phyloP scores from a whole-genome alignment of 2,329 filamentous ascomycete species.

The Apiospora saccharicola region DNA sequence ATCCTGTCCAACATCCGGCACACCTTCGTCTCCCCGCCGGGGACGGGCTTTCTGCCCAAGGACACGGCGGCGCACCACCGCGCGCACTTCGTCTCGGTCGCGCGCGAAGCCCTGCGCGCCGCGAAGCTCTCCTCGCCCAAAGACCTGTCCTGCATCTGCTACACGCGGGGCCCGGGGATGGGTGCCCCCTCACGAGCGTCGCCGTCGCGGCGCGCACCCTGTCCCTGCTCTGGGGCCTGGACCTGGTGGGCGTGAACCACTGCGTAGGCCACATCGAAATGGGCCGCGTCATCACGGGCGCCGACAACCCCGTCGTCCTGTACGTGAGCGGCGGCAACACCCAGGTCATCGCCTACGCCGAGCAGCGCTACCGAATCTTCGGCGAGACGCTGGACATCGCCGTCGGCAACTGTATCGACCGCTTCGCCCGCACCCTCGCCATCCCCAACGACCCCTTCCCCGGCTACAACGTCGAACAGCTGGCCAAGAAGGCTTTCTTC shows the following conservation, averaged over 20 bases:
- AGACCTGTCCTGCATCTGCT: slow-evolving; percentile 92
- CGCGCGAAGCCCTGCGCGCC: slow-evolving; percentile 78
- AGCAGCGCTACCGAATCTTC: slow-evolving; percentile 95
- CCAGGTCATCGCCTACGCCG: slow-evolving; percentile 96
- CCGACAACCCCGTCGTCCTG: slow-evolving; percentile 89
- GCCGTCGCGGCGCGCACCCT: slow-evolving; percentile 86
- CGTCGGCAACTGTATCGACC: slow-evolving; percentile 95
- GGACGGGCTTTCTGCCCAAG: slow-evolving; percentile 94
- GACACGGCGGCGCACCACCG: slow-evolving; percentile 95
- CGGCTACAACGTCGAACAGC: slow-evolving; percentile 96
- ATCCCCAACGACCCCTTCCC: slow-evolving; percentile 97
- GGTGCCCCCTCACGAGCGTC: slow-evolving; percentile 89
- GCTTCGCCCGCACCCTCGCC: slow-evolving; percentile 88
- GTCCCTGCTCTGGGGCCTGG: slow-evolving; percentile 82
- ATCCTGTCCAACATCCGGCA: slow-evolving; percentile 95
- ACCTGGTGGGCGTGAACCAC: slow-evolving; percentile 95
- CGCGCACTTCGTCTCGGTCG: slow-evolving; percentile 80
- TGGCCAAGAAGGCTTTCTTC: slow-evolving; percentile 72
- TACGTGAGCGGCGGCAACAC: slow-evolving; percentile 98
- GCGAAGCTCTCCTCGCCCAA: slow-evolving; percentile 62
- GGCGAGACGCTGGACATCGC: slow-evolving; percentile 97
- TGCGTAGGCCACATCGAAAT: slow-evolving; percentile 99
- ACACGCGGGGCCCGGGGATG: slow-evolving; percentile 96
- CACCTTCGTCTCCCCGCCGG: slow-evolving; percentile 90
- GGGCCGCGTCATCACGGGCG: slow-evolving; percentile 91